These are phyloP conservation scores for Paralagenidium karlingii DNA, from an alignment of 352 stramenopile species.

Conservation along the genomic window DNA sequence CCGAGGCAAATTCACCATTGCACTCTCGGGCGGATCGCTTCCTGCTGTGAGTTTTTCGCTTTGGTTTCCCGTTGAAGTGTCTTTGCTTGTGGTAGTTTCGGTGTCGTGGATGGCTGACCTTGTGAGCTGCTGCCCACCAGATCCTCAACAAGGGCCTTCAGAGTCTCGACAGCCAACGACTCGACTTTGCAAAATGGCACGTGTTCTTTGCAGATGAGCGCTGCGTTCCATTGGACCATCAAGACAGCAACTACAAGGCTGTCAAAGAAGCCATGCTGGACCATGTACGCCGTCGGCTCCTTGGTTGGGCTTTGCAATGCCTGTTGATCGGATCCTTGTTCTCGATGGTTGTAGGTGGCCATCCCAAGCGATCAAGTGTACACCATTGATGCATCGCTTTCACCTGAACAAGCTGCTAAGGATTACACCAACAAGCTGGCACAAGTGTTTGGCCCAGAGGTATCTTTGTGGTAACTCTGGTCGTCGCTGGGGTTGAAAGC, in stretches of 20 bases:
- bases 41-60: constrained; percentile 30
- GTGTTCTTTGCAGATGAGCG: constrained; percentile 98
- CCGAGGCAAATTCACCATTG: constrained; percentile 62
- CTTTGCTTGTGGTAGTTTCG: neutral
- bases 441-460: constrained; percentile 43
- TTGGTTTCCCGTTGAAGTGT: neutral
- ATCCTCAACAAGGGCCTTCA: constrained; percentile 75
- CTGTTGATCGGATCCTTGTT: neutral
- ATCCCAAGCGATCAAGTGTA: constrained; percentile 84
- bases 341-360: constrained; percentile 20
- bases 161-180: constrained; percentile 38
- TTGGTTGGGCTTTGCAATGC: neutral
- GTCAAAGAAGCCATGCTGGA: constrained; percentile 86
- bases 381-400: constrained; percentile 80
- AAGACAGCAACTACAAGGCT: constrained; percentile 93
- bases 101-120: neutral
- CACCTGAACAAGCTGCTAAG: constrained; percentile 35
- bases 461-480: constrained; percentile 9
- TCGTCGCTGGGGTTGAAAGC: neutral
- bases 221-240: constrained; percentile 85
- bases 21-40: constrained; percentile 79
- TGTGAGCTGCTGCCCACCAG: too few relatives aligned
- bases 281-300: constrained; percentile 21
- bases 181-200: constrained; percentile 94
- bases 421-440: constrained; percentile 69